Base-by-base conservation (phyloP, 2,329 filamentous ascomycete genomes). In the Raffaelea arxii region DNA sequence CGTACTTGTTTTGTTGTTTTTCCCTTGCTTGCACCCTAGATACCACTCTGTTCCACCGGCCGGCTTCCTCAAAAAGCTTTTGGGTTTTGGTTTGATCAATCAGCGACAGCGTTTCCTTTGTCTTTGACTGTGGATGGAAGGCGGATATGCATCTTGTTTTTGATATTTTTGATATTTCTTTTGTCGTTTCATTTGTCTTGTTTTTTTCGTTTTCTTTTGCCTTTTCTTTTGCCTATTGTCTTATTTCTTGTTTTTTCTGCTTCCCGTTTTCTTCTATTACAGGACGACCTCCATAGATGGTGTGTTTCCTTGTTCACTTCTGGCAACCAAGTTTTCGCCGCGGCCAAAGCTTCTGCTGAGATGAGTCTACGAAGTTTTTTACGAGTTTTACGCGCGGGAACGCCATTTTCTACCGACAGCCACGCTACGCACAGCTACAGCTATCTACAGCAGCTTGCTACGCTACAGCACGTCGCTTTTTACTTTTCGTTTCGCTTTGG, bases 61-160 rank as follows among this genome's bases (percentile, higher is more conserved):
- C 38, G 23, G 30, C 25, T 37, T 44, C 24, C 32, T 22, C 38
- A 38, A 23, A 25, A 21, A 22, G 24, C 19, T 35, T 46, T 36
- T 23, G 44, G 43, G 43, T 27, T 38, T 24, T 46, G n/a, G 9
- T 14, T 36, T 23, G 24, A 27, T 27, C 7, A n/a, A 14, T 32
- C 25, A 36, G 32, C 32, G 32, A 36, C 32, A 16, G 32, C 32
- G 32, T 47, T 55, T 48, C 44, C 24, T 51, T 52, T 48, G 35
- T 50, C 30, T 19, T 44, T 50, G 46, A 51, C 57, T n/a, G n/a
- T n/a, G n/a, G n/a, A n/a, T n/a, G n/a, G n/a, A n/a, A n/a, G n/a
- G n/a, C n/a, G n/a, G n/a, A n/a, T 36, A 18, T 36, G 32, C 19
- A 12, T 18, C 6, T 18, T 16, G 10, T 10, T 32, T 32, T 7